Evolutionary conservation across 768 basidiomycete genomes (phyloP).

Genomic region (Cyclocybe aegerita): DNA sequence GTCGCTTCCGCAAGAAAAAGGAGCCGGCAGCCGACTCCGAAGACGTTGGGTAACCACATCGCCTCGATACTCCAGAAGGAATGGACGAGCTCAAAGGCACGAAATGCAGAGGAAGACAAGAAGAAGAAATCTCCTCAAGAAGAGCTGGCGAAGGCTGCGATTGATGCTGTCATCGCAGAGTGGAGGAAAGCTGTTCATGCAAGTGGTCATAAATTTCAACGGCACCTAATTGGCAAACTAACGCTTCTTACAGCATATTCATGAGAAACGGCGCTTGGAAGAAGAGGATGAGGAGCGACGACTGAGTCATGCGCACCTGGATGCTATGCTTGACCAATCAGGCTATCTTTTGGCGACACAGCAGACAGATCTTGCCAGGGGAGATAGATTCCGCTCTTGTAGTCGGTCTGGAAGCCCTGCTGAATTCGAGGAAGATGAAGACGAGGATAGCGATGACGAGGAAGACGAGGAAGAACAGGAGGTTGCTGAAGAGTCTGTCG

Average conservation of each 20-base stretch:
- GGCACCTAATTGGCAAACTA: not conserved
- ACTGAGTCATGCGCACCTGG: constrained; percentile 81
- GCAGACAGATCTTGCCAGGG: constrained; percentile 61
- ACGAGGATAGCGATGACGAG: constrained; percentile 27
- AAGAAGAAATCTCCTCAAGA: constrained; percentile 70
- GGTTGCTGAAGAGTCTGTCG: constrained; percentile 23
- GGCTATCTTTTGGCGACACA: constrained; percentile 86
- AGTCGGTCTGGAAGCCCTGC: constrained; percentile 61
- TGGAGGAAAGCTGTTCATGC: constrained; percentile 91
- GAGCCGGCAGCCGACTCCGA: constrained; percentile 30
- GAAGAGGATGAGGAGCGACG: constrained; percentile 76
- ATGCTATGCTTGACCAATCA: constrained; percentile 88
- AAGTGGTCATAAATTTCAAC: constrained; percentile 31
- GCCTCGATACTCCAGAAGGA: constrained; percentile 68
- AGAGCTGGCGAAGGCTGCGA: constrained; percentile 67
- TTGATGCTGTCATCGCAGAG: constrained; percentile 67
- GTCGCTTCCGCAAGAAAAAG: constrained; percentile 23
- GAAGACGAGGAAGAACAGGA: constrained; percentile 33
- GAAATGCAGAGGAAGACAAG: constrained; percentile 55
- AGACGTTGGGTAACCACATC: constrained; percentile 50
- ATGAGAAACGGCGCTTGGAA: constrained; percentile 62
- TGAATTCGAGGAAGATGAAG: constrained; percentile 18
- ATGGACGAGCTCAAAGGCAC: constrained; percentile 69
- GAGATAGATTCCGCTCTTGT: constrained; percentile 41
- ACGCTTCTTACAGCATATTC: constrained; percentile 55